Conservation (phyloP, 2,329 filamentous ascomycete genomes). For the Cladosporium phlei region DNA sequence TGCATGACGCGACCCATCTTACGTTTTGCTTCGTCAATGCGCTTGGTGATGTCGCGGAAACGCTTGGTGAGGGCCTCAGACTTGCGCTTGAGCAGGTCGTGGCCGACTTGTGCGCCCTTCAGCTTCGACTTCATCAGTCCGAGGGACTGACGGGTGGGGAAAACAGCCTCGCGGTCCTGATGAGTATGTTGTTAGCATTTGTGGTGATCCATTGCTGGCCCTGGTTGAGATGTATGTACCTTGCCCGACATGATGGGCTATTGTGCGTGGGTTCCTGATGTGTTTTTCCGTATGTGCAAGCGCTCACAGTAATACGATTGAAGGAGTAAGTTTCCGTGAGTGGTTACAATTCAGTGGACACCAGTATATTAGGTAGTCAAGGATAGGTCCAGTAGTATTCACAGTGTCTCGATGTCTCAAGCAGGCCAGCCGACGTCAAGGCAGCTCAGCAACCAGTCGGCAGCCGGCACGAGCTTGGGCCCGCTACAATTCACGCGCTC, state of each 20-base stretch:
- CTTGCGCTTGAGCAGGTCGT: conserved; percentile 94
- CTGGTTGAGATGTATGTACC: conserved; percentile 17
- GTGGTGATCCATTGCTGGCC: too few species aligned
- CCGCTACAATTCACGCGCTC: background rate
- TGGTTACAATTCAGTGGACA: too few species aligned
- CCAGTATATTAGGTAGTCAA: too few species aligned
- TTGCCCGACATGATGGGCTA: conserved; percentile 24
- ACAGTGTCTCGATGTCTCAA: too few species aligned
- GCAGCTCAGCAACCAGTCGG: background rate
- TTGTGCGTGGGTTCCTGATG: background rate
- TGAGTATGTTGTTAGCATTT: conserved; percentile 26
- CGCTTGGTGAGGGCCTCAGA: conserved; percentile 94
- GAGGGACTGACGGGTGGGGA: conserved; percentile 94
- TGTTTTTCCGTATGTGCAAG: too few species aligned
- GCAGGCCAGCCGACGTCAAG: conserved; percentile 9
- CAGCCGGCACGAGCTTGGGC: background rate
- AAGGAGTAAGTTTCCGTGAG: too few species aligned
- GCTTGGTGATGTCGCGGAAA: conserved; percentile 78
- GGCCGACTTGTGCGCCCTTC: conserved; percentile 72
- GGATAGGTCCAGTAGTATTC: too few species aligned
- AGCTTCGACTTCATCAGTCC: conserved; percentile 97
- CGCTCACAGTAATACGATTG: too few species aligned
- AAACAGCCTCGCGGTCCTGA: conserved; percentile 91
- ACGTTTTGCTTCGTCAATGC: conserved; percentile 97
- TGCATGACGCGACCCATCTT: conserved; percentile 99